phyloP scores from a whole-genome alignment of 306 rosid species.

The Pueraria montana region DNA sequence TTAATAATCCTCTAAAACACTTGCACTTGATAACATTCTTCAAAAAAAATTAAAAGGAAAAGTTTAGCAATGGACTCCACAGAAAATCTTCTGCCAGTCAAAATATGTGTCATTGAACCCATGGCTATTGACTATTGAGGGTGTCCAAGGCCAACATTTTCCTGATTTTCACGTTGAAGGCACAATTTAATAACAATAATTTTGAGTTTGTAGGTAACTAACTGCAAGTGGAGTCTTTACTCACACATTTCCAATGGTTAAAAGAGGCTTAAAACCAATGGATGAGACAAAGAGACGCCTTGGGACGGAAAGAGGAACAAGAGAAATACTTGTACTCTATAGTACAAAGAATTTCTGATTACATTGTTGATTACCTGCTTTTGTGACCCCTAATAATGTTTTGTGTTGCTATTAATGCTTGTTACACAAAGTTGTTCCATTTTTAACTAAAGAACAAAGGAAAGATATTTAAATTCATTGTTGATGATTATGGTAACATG shows the following conservation, averaged over 20 bases:
- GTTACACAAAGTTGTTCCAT: neutral
- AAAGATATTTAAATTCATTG: neutral
- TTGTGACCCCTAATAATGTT: neutral
- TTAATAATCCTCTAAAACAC: neutral
- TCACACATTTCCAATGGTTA: neutral
- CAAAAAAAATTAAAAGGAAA: neutral
- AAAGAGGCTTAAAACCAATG: neutral
- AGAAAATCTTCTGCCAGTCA: neutral
- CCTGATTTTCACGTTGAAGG: neutral
- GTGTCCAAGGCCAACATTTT: neutral
- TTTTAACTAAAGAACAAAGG: neutral
- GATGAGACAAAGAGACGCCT: neutral
- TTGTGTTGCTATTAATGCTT: neutral
- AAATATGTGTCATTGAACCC: neutral
- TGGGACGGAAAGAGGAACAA: neutral
- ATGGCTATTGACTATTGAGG: too few relatives aligned
- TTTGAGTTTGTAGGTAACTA: too few relatives aligned
- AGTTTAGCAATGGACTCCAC: neutral
- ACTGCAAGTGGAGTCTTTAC: too few relatives aligned
- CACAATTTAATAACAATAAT: too few relatives aligned
- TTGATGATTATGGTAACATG: neutral
- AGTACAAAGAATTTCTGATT: neutral
- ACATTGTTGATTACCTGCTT: neutral
- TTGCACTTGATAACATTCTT: neutral
- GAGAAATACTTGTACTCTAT: too few relatives aligned